Conservation (phyloP, 208 protist genomes). For the Acanthamoeba lenticulata region DNA sequence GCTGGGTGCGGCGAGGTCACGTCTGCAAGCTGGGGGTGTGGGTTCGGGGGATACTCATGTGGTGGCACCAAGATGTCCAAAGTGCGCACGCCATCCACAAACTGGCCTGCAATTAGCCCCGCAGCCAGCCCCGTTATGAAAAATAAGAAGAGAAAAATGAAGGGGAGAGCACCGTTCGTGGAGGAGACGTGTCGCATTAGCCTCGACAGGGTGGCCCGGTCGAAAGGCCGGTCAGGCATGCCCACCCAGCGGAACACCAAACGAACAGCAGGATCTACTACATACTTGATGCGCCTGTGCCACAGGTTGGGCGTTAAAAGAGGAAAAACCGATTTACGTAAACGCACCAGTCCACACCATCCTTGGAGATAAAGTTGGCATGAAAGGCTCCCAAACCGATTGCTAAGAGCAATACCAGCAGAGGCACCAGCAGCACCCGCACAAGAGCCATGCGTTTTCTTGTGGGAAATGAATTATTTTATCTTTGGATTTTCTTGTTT, state of each 20-base stretch:
- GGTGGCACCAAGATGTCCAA: background rate
- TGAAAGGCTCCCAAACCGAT: background rate
- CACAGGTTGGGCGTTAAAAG: background rate
- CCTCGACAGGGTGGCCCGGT: background rate
- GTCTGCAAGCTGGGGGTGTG: background rate
- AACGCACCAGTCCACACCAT: constrained; percentile 23
- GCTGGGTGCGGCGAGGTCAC: background rate
- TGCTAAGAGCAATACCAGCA: background rate
- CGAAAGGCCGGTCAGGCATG: background rate
- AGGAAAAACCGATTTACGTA: background rate
- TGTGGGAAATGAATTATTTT: background rate
- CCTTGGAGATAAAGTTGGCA: background rate
- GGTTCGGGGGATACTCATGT: constrained; percentile 45
- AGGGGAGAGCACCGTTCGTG: background rate
- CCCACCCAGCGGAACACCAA: background rate
- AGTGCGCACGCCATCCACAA: constrained; percentile 15
- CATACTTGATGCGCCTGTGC: background rate
- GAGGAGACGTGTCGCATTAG: background rate
- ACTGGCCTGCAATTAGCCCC: background rate
- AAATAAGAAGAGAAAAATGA: too few relatives aligned
- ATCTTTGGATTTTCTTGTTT: background rate
- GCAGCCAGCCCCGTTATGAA: too few relatives aligned
- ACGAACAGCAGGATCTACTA: background rate
- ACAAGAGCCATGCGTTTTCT: too few relatives aligned
- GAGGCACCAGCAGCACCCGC: background rate